Base-by-base conservation (phyloP, 345 rosid genomes). In the Eucalyptus paniculata region DNA sequence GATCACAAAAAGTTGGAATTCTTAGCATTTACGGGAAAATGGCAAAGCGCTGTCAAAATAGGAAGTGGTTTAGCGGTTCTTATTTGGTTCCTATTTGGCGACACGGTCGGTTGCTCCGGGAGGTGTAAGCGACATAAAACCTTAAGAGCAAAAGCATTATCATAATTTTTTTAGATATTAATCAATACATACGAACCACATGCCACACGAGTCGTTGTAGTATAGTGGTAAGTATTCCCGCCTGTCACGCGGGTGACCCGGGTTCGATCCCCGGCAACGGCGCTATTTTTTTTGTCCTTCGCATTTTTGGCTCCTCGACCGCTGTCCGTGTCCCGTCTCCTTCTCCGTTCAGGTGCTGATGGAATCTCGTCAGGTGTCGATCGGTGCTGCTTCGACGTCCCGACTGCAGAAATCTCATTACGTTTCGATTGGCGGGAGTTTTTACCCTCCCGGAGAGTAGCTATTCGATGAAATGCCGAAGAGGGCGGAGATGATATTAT, bases 261-360 rank as follows among this genome's bases (percentile, higher is more conserved):
- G 95, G 98, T 95, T 97, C 98, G 98, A 96, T 95, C 96, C 95
- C 97, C 97, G 96, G 97, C 96, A 95, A 93, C 95, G 96, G 97
- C 95, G 97, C 2, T 40, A 11, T 1, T 9, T 0, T 10, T 67
- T 72, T 72, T 19, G 82, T 72, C 47, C 83, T 6, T 40, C 28
- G 45, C 28, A 19, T 5, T 21, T 77, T 12, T 21, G 26, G 47
- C 85, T 34, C 5, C 44, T 32, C 82, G 1, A 17, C 42, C 6
- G 19, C 81, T 69, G 42, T 32, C 65, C 13, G 13, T 2, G 65
- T 58, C 30, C 30, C 65, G n/a, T 58, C 65, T 23, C 65, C 65
- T 58, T 58, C 65, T 58, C 30, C 65, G 30, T 58, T 58, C 65
- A 24, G 13, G 62, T 5, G 62, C 56, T 18, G 56, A 53, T 53